Evolutionary conservation across 1,139 yeast species (phyloP), one percentile per base, ranked within the genome.

Genomic region (Hemisphaericaspora lyxosophila): DNA sequence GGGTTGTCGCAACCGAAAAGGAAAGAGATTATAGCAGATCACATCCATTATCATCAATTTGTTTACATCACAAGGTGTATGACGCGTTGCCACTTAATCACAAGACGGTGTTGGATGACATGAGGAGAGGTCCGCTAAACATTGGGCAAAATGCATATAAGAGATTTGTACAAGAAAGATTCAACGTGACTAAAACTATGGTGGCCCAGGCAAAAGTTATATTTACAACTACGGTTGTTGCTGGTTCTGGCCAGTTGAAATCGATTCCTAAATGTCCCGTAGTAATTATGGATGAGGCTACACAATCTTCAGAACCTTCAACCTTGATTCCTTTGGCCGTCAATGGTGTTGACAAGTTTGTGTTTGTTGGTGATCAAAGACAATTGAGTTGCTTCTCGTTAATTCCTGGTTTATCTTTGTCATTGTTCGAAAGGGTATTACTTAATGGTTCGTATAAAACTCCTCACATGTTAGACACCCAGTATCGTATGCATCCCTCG

Each of bases 321-420:
- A 79, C 87, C 0, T 65, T 82, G 46, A 83, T 82, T 42, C 88
- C 89, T 9, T 62, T 82, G 41, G 79, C 86, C 4, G 75, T 82
- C 67, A 77, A 81, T 6, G 85, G 85, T 9, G 81, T 82, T 35
- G 76, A 75, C 37, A 81, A 77, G 46, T 78, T 82, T 54, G 80
- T 82, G 3, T 78, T 82, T 56, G 89, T 82, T 32, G 90, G 89
- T 43, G 89, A 82, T 59, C 86, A 82, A 29, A 80, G 62, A 26
- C 82, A 65, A 55, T 78, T 82, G 51, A 75, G 80, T 53, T 78
- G 85, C 46, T 82, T 82, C 54, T 78, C 86, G 4, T 80, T 80
- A 51, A 77, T 82, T 22, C 83, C 80, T 39, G 78, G 71, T 46
- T 62, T 79, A 45, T 78, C 81, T 22, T 60, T 77, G 48, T 78